Percentiles rank a stretch among this genome's conserved stretches.
phyloP scores from a whole-genome alignment of 202 grass and related monocot species.

The Schoenoplectus tabernaemontani region DNA sequence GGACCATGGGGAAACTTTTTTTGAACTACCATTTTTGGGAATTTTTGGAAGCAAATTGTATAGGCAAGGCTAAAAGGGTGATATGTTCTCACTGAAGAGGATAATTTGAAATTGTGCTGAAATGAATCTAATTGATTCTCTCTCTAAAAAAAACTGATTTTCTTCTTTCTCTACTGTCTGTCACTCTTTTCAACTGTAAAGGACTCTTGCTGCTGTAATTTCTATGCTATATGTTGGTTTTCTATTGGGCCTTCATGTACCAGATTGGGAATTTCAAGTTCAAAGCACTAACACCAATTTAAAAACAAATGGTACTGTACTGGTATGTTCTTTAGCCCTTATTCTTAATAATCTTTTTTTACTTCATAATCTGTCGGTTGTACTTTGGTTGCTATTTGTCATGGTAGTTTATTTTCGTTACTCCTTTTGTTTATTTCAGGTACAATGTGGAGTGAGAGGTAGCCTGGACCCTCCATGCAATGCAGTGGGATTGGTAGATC shows the following conservation, averaged over 20 bases:
- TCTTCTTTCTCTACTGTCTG: background rate
- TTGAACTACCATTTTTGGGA: background rate
- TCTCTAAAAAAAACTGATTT: background rate
- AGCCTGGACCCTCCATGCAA: slow-evolving; percentile 88
- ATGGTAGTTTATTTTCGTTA: slow-evolving; percentile 3
- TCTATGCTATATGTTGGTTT: slow-evolving; percentile 53
- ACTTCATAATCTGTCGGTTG: slow-evolving; percentile 35
- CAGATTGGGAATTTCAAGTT: slow-evolving; percentile 75
- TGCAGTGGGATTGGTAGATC: slow-evolving; percentile 71
- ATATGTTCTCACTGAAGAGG: background rate
- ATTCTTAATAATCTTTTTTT: slow-evolving; percentile 6
- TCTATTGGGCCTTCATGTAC: slow-evolving; percentile 68
- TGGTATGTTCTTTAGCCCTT: slow-evolving; percentile 31
- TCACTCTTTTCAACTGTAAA: slow-evolving; percentile 30
- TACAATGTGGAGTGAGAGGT: slow-evolving; percentile 74
- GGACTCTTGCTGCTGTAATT: slow-evolving; percentile 53
- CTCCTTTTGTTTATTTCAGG: slow-evolving; percentile 29
- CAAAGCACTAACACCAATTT: slow-evolving; percentile 45
- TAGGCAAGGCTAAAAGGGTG: background rate
- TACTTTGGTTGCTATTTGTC: slow-evolving; percentile 27
- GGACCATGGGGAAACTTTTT: background rate
- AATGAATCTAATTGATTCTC: background rate
- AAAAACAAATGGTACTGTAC: slow-evolving; percentile 33
- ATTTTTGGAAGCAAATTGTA: background rate
- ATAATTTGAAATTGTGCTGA: background rate